A percentile compares a stretch with the other conserved stretches of the same genome.
Conservation (phyloP, 352 stramenopile species). For the Phytophthora brassicae region DNA sequence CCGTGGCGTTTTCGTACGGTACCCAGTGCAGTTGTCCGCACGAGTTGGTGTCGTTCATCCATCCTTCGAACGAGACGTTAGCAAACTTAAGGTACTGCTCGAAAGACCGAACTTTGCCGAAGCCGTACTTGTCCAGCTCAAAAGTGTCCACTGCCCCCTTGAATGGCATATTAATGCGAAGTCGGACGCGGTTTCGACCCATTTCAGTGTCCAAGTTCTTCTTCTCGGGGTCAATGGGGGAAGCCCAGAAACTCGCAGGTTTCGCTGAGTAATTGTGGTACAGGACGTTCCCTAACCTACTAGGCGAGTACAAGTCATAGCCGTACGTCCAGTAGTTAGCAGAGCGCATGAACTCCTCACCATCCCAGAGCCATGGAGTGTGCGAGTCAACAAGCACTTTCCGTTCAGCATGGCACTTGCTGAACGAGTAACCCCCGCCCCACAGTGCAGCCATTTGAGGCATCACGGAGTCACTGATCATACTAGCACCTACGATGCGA, state of each 20-base stretch:
- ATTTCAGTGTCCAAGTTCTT: constrained; percentile 47
- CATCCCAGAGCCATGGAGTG: constrained; percentile 72
- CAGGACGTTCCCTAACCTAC: constrained; percentile 45
- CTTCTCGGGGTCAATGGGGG: constrained; percentile 37
- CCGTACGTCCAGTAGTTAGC: constrained; percentile 63
- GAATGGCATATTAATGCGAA: constrained; percentile 50
- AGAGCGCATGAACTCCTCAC: constrained; percentile 63
- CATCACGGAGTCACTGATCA: constrained; percentile 64
- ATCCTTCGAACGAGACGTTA: constrained; percentile 42
- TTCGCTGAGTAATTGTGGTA: constrained; percentile 76
- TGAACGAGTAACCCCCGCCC: constrained; percentile 74
- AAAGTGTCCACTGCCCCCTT: constrained; percentile 49
- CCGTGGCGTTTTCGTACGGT: constrained; percentile 45
- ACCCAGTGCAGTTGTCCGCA: constrained; percentile 69
- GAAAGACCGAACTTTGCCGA: constrained; percentile 51
- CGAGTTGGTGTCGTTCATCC: constrained; percentile 56
- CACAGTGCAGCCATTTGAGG: constrained; percentile 70
- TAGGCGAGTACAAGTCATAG: constrained; percentile 72
- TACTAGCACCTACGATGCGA: constrained; percentile 68
- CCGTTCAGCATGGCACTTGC: constrained; percentile 77
- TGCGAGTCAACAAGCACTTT: constrained; percentile 68
- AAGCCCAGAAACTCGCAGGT: constrained; percentile 49
- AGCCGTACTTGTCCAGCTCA: constrained; percentile 54
- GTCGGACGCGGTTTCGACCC: constrained; percentile 47
- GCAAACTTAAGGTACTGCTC: constrained; percentile 60